Percentiles rank a stretch among this genome's conserved stretches.
Evolutionary conservation across 2,329 filamentous ascomycete species (phyloP).

Genomic region (Penicillium sp.): DNA sequence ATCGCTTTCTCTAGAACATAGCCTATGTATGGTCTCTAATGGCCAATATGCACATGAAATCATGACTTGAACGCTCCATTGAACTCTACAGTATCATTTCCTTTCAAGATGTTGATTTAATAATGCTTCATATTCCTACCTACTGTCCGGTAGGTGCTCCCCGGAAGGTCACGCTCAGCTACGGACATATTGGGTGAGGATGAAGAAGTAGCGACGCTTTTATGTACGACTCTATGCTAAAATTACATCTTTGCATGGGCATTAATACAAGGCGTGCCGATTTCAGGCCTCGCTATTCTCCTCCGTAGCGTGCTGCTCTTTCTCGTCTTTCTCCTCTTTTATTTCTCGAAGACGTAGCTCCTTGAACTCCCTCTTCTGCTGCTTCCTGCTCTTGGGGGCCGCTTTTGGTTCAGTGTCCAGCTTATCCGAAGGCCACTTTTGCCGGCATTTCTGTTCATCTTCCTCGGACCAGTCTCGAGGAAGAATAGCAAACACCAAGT

Average conservation of each 20-base stretch:
- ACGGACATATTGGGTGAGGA: background rate
- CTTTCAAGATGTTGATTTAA: too few relatives aligned
- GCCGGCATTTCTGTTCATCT: constrained; percentile 70
- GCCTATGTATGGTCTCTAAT: constrained; percentile 2
- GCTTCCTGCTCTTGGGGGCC: constrained; percentile 40
- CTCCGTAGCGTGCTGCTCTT: constrained; percentile 5
- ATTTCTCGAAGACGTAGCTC: constrained; percentile 41
- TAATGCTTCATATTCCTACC: too few relatives aligned
- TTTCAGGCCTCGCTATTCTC: constrained; percentile 5
- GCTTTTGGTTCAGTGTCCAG: constrained; percentile 36
- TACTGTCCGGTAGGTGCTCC: too few relatives aligned
- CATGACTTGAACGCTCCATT: background rate
- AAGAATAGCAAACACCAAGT: constrained; percentile 87
- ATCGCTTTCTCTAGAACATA: constrained; percentile 13
- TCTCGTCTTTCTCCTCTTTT: constrained; percentile 16
- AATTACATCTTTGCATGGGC: background rate
- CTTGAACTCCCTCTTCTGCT: constrained; percentile 47
- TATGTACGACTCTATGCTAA: background rate
- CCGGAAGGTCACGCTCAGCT: background rate
- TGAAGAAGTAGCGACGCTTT: background rate
- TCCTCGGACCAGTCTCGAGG: constrained; percentile 83
- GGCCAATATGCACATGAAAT: constrained; percentile 11
- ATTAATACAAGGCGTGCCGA: background rate
- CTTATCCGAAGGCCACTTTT: constrained; percentile 65
- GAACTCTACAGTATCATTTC: too few relatives aligned